phyloP scores from a whole-genome alignment of 2,329 filamentous ascomycete species.

The Teratosphaeriaceae sp. region DNA sequence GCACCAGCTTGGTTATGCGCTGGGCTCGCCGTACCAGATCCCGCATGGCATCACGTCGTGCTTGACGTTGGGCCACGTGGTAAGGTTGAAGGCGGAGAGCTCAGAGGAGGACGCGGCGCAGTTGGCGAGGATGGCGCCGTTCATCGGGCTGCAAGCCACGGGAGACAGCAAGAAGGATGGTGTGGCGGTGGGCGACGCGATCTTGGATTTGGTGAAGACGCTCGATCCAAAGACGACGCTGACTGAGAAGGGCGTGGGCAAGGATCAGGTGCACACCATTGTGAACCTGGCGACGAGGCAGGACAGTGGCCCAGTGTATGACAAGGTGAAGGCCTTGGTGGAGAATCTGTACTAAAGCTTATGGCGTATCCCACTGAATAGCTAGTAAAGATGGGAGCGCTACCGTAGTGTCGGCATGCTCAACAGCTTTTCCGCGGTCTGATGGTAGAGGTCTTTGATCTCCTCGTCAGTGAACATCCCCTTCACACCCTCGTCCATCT shows the following conservation, averaged over 20 bases:
- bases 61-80: conserved; percentile 48
- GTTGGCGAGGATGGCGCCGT: conserved; percentile 39
- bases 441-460: conserved; percentile 32
- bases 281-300: conserved; percentile 38
- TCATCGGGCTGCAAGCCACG: conserved; percentile 33
- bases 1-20: conserved; percentile 40
- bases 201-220: conserved; percentile 37
- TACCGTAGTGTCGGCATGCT: background rate
- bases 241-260: conserved; percentile 38
- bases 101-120: conserved; percentile 40
- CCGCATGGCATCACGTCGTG: conserved; percentile 52
- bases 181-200: conserved; percentile 37
- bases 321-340: conserved; percentile 38
- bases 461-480: conserved; percentile 31
- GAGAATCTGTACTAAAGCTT: conserved; percentile 37
- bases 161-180: conserved; percentile 40
- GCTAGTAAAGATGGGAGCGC: too few relatives aligned
- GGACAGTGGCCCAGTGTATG: conserved; percentile 37
- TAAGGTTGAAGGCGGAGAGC: conserved; percentile 44
- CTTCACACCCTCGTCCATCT: conserved; percentile 38
- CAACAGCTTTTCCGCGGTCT: conserved; percentile 33
- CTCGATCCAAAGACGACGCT: conserved; percentile 41
- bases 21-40: conserved; percentile 50
- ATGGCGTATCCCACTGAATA: too few relatives aligned
- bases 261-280: conserved; percentile 37